Evolutionary conservation across 116 monocot genomes (phyloP), one percentile per base, ranked within the genome.

Genomic region (Dioscorea cayenensis): DNA sequence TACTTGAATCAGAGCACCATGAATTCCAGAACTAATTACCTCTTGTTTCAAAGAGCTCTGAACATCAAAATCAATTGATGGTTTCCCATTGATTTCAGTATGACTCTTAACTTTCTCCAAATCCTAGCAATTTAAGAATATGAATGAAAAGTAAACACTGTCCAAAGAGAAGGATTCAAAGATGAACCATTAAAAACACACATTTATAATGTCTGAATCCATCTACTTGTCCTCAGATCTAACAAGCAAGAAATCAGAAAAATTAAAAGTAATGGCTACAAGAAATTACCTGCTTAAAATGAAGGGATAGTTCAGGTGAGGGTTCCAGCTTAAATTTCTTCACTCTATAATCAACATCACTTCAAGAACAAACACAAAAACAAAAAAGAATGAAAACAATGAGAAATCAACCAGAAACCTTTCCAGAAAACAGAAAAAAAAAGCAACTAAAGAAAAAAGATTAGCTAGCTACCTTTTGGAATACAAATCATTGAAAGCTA

Each of bases 401-500:
- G 51, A 55, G 3, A 55, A 55, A 2, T 18, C 16, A n/a, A 51
- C 11, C 51, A 51, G 11, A 55, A 55, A 18, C 19, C 14, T 55
- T 18, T 5, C 2, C 5, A 55, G 18, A 43, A 67, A n/a, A 67
- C 2, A 18, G 14, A 16, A 17, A 67, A 43, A 20, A 67, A 48
- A 48, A 43, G 35, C 19, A 27, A 22, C 9, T 32, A 32, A 4
- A 32, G 4, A 32, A 32, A 32, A 32, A 51, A 49, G 25, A 27
- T 18, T 3, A 61, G 10, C 28, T 3, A 61, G 10, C 28, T 71
- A 89, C 89, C 85, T 85, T 60, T 80, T 89, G 16, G 82, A 85
- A 14, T 75, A 38, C 76, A 77, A 82, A 64, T 87, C 71, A 70
- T 73, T 72, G 69, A 77, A 75, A 73, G 73, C 78, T 18, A 60